phyloP scores from a whole-genome alignment of 2,329 filamentous ascomycete genomes.

The Neofusicoccum cordaticola region DNA sequence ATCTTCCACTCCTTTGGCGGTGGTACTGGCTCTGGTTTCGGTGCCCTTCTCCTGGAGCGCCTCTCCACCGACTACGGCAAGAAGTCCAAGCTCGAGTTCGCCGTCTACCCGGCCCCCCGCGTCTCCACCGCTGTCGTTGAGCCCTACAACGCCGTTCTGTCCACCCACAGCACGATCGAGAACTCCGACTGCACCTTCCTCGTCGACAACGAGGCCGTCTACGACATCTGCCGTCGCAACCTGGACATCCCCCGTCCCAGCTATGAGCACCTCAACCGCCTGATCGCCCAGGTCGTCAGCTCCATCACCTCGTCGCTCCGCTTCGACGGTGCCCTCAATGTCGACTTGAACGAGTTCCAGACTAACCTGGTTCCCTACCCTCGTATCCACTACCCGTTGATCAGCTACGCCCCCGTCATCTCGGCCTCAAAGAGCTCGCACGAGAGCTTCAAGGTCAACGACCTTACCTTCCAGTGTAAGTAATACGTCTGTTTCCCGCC shows the following conservation, averaged over 20 bases:
- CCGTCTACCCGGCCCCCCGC: conserved; percentile 96
- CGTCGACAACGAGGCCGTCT: conserved; percentile 99
- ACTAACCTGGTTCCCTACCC: conserved; percentile 99
- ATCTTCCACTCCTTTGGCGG: conserved; percentile 99
- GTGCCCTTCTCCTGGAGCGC: conserved; percentile 97
- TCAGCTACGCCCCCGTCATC: conserved; percentile 92
- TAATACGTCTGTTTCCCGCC: conserved; percentile 17
- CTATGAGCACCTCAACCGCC: conserved; percentile 97
- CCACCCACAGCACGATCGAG: conserved; percentile 97
- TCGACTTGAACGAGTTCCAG: conserved; percentile 99
- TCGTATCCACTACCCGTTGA: conserved; percentile 98
- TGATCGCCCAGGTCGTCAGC: conserved; percentile 98
- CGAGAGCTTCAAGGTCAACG: conserved; percentile 86
- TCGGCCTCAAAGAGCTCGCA: conserved; percentile 94
- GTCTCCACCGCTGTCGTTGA: conserved; percentile 97
- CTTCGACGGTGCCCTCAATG: conserved; percentile 97
- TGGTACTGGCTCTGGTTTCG: conserved; percentile 97
- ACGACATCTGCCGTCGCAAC: conserved; percentile 98
- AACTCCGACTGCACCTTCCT: conserved; percentile 99
- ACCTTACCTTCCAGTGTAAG: conserved; percentile 72
- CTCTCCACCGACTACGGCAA: conserved; percentile 99
- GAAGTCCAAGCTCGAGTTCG: conserved; percentile 99
- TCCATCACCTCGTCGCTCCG: conserved; percentile 98
- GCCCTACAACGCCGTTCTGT: conserved; percentile 99
- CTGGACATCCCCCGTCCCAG: conserved; percentile 95